Percentiles rank a stretch among this genome's conserved stretches.
Conservation (phyloP, 2,329 filamentous ascomycete species). For the Aureobasidium musti region DNA sequence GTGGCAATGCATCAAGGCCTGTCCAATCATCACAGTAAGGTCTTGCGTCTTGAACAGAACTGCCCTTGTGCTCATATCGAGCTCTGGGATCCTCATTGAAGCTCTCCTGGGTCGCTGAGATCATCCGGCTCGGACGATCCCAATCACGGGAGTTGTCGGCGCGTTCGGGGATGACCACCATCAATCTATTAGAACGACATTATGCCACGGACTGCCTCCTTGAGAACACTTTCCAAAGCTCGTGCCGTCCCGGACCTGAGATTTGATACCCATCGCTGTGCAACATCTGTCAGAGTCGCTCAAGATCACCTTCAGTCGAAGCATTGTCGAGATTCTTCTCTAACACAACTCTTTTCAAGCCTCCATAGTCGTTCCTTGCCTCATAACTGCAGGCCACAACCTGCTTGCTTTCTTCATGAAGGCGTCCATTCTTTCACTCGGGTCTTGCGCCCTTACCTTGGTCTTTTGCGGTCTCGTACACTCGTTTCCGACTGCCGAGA, state of each 20-base stretch:
- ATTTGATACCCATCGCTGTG: background rate
- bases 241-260: background rate
- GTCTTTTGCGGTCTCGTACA: constrained; percentile 6
- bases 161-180: background rate
- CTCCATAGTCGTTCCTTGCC: background rate
- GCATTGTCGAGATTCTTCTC: background rate
- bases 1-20: background rate
- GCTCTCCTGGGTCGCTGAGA: too few relatives aligned
- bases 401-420: constrained; percentile 18
- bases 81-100: background rate
- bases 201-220: background rate
- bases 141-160: background rate
- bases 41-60: background rate
- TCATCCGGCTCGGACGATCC: background rate
- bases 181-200: background rate
- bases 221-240: too few relatives aligned
- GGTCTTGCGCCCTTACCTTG: background rate
- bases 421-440: constrained; percentile 20
- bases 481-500: constrained; percentile 14
- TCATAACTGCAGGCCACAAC: background rate
- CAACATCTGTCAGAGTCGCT: background rate
- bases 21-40: too few relatives aligned
- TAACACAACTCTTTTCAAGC: background rate
- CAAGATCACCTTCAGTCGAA: background rate
- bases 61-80: background rate